phyloP scores from a whole-genome alignment of 192 early-diverging fungal species.

The Martensiomyces pterosporus region DNA sequence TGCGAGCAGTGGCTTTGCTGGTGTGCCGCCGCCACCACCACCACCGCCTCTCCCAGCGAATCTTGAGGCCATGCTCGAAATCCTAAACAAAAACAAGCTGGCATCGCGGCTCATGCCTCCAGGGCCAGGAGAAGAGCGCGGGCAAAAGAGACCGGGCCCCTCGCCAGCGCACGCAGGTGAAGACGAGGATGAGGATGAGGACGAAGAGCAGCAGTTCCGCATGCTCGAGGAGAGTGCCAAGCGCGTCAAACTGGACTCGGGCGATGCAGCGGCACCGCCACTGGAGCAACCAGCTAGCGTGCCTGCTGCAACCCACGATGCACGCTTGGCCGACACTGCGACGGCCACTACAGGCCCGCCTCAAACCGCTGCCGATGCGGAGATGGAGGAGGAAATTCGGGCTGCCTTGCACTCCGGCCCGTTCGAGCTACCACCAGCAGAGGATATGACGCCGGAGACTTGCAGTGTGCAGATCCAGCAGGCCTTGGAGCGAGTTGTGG shows the following conservation, averaged over 20 bases:
- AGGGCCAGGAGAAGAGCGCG: too few relatives aligned
- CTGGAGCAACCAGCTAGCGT: neutral
- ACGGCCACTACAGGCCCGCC: slow-evolving; percentile 3
- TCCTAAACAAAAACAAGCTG: neutral
- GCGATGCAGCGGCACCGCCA: neutral
- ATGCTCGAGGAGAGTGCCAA: slow-evolving; percentile 47
- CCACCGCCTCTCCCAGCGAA: neutral
- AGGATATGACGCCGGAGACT: slow-evolving; percentile 4
- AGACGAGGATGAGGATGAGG: slow-evolving; percentile 22
- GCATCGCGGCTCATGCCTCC: too few relatives aligned
- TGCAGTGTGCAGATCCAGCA: slow-evolving; percentile 15
- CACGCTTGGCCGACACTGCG: slow-evolving; percentile 3
- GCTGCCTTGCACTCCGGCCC: slow-evolving; percentile 2
- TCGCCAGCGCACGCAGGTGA: slow-evolving; percentile 11
- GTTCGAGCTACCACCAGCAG: slow-evolving; percentile 19
- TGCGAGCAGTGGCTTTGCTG: slow-evolving; percentile 3
- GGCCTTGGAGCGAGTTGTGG: slow-evolving; percentile 23
- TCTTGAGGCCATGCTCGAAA: neutral
- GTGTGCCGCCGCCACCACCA: neutral
- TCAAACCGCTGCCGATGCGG: slow-evolving; percentile 11
- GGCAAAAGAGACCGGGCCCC: slow-evolving; percentile 2
- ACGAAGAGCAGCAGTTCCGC: slow-evolving; percentile 39
- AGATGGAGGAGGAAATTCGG: slow-evolving; percentile 23
- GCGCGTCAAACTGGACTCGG: slow-evolving; percentile 38
- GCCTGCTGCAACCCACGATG: neutral